These are phyloP conservation scores for Fusarium nurragi DNA, from an alignment of 2,329 filamentous ascomycete genomes.

Conservation along the genomic window DNA sequence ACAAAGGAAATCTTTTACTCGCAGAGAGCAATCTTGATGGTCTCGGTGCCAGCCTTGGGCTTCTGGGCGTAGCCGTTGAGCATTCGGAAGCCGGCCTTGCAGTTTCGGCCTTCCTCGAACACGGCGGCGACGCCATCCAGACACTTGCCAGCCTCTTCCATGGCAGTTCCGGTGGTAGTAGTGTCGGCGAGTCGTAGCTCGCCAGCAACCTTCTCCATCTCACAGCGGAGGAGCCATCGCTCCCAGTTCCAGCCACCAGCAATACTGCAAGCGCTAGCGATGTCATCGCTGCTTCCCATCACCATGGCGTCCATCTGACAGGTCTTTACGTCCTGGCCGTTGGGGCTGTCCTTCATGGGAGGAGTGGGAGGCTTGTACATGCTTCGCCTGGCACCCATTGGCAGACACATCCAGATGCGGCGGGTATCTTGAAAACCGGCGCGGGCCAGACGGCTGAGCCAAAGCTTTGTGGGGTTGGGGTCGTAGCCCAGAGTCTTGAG, in stretches of 20 bases:
- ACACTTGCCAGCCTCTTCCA: constrained; percentile 66
- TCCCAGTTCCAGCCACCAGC: constrained; percentile 94
- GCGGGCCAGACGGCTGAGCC: constrained; percentile 76
- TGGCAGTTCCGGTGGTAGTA: constrained; percentile 60
- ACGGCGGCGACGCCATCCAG: constrained; percentile 69
- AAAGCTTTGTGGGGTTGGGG: constrained; percentile 81
- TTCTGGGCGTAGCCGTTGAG: constrained; percentile 72
- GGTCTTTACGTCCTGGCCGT: constrained; percentile 55
- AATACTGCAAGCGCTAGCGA: constrained; percentile 80
- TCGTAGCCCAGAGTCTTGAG: constrained; percentile 93
- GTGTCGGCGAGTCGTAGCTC: constrained; percentile 67
- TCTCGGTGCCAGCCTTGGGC: constrained; percentile 55
- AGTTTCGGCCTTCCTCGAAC: constrained; percentile 69
- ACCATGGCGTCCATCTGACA: constrained; percentile 70
- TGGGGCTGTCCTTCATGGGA: constrained; percentile 49
- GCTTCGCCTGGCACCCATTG: constrained; percentile 70
- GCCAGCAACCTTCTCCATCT: constrained; percentile 80
- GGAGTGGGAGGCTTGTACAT: constrained; percentile 46
- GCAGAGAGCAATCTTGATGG: constrained; percentile 52
- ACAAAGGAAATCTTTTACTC: constrained; percentile 42
- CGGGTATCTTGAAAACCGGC: constrained; percentile 83
- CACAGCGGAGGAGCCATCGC: constrained; percentile 90
- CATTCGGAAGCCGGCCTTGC: constrained; percentile 68
- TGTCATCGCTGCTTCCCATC: constrained; percentile 73
- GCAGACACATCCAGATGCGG: constrained; percentile 88